Conservation (phyloP, 2,329 filamentous ascomycete species). For the Aspergillus japonicus region DNA sequence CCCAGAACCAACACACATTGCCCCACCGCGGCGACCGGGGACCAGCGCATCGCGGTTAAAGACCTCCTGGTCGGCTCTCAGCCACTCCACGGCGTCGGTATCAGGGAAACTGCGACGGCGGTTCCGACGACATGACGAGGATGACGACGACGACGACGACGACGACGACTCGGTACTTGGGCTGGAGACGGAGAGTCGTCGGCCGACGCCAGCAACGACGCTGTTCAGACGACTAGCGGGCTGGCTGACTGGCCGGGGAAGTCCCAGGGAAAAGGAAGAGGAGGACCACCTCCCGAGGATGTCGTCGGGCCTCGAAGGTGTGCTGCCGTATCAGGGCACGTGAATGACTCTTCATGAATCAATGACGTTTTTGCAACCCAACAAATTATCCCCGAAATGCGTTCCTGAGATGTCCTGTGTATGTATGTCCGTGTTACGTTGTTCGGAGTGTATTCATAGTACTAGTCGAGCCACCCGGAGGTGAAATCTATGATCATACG, state of each 20-base stretch:
- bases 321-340: background rate
- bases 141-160: background rate
- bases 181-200: background rate
- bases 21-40: background rate
- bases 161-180: background rate
- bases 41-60: conserved; percentile 7
- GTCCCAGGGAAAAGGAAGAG: background rate
- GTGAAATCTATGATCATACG: too few species aligned
- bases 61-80: conserved; percentile 8
- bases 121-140: background rate
- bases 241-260: background rate
- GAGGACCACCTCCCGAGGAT: background rate
- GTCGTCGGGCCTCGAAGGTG: background rate
- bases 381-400: too few species aligned
- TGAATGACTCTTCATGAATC: background rate
- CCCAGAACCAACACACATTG: background rate
- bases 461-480: too few species aligned
- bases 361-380: too few species aligned
- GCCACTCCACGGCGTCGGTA: background rate
- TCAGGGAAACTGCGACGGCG: background rate
- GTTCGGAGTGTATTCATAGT: too few species aligned
- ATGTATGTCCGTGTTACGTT: background rate
- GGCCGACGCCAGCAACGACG: background rate
- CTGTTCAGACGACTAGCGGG: background rate
- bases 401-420: background rate